Conservation (phyloP, 2,329 filamentous ascomycete species). For the Claviceps sp. region DNA sequence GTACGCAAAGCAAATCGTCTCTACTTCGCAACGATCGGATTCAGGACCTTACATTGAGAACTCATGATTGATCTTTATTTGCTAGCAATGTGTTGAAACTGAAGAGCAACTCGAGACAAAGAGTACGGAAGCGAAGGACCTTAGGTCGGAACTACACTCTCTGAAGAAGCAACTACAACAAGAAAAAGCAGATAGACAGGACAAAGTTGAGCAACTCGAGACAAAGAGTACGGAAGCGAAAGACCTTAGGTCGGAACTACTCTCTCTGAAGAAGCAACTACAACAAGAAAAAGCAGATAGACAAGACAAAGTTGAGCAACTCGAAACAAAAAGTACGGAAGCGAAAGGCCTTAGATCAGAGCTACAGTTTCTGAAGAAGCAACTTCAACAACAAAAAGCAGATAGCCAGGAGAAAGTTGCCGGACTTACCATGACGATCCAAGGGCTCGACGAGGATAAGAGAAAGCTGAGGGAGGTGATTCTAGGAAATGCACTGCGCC, state of each 20-base stretch:
- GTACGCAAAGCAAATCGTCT: no score
- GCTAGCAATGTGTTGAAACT: background rate
- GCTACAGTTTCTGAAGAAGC: background rate
- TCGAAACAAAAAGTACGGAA: background rate
- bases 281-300: background rate
- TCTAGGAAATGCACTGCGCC: background rate
- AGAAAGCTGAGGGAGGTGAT: background rate
- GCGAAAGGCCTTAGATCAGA: background rate
- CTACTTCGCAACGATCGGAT: no score
- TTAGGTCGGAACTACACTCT: background rate
- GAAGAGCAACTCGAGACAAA: background rate
- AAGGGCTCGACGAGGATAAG: background rate
- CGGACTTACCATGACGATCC: background rate
- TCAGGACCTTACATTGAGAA: no score
- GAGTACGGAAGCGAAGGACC: background rate
- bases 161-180: background rate
- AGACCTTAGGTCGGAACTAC: fast-evolving
- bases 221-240: background rate
- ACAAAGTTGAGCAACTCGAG: background rate
- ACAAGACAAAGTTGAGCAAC: background rate
- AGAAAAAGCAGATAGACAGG: background rate
- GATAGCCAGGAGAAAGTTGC: background rate
- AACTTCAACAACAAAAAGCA: background rate
- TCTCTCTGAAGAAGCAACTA: background rate
- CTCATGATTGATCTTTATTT: no score